A percentile compares a stretch with the other conserved stretches of the same genome.
These are phyloP conservation scores for Medicago arabica DNA, from an alignment of 306 rosid genomes.

Conservation along the genomic window DNA sequence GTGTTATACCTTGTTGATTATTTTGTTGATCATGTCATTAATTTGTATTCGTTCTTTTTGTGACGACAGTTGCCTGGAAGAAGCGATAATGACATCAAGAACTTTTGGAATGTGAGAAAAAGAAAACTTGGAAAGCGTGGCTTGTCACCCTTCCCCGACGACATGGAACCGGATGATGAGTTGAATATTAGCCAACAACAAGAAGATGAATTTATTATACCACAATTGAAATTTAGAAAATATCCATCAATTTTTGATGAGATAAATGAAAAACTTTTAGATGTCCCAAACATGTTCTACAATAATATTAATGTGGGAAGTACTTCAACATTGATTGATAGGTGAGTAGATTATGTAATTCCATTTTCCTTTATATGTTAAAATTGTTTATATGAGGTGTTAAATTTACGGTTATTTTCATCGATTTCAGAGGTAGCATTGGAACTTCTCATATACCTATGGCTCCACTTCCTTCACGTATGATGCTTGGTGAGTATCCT, in stretches of 20 bases:
- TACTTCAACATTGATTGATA: background rate
- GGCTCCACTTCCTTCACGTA: too few species aligned
- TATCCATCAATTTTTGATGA: background rate
- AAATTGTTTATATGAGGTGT: too few species aligned
- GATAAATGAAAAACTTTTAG: background rate
- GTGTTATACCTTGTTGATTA: too few species aligned
- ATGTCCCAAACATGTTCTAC: background rate
- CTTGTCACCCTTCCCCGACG: too few species aligned
- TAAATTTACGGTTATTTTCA: too few species aligned
- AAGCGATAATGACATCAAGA: conserved; percentile 83
- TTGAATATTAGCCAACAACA: conserved; percentile 27
- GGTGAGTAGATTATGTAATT: background rate
- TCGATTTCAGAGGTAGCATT: too few species aligned
- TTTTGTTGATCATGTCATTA: background rate
- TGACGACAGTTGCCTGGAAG: conserved; percentile 75
- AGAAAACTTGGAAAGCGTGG: conserved; percentile 28
- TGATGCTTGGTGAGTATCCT: too few species aligned
- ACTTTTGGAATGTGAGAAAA: conserved; percentile 73
- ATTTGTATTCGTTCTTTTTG: background rate
- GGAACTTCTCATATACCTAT: too few species aligned
- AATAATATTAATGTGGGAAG: background rate
- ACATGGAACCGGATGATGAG: conserved; percentile 23
- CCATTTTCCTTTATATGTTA: background rate
- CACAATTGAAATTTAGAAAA: background rate
- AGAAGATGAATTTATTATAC: background rate